Conservation (phyloP, 1,284 basidiomycete genomes). For the Heterobasidion irregulare region DNA sequence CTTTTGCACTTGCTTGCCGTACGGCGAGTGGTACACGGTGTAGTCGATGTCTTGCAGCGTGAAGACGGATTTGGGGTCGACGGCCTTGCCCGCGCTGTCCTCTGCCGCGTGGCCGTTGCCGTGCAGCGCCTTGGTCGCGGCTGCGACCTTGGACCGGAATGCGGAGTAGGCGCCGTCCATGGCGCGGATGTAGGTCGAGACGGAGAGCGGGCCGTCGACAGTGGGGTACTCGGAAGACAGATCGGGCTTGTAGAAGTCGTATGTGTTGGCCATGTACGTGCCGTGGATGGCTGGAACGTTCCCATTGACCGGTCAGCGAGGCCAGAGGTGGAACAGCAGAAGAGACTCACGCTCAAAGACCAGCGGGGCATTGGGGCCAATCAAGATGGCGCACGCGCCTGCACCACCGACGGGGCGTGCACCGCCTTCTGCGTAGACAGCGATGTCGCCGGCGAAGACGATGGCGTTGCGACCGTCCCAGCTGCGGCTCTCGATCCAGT, state of each 20-base stretch:
- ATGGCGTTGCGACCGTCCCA: conserved; percentile 99
- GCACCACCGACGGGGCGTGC: conserved; percentile 97
- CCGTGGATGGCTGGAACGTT: conserved; percentile 83
- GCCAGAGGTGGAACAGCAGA: not conserved
- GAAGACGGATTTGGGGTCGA: conserved; percentile 13
- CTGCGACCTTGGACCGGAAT: conserved; percentile 75
- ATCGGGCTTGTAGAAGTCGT: conserved; percentile 97
- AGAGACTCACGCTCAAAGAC: conserved; percentile 86
- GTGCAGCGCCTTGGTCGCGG: conserved; percentile 8
- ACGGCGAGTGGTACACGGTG: conserved; percentile 14
- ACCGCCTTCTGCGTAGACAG: conserved; percentile 94
- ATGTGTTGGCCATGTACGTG: conserved; percentile 95
- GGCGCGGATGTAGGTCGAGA: conserved; percentile 92
- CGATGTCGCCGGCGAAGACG: conserved; percentile 96
- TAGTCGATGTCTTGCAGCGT: conserved; percentile 13
- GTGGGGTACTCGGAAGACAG: conserved; percentile 92
- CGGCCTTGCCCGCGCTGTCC: conserved; percentile 11
- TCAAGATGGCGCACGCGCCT: conserved; percentile 90
- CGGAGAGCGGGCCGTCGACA: conserved; percentile 95
- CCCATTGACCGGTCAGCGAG: not conserved
- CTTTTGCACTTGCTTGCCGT: conserved; percentile 15
- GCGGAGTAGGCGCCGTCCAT: conserved; percentile 86
- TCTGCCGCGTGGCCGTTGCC: conserved; percentile 3
- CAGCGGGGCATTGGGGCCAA: conserved; percentile 93
- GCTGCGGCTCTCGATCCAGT: conserved; percentile 95